These are phyloP conservation scores for Solanum gandarillasii DNA, from an alignment of 257 asterid species.

Conservation along the genomic window DNA sequence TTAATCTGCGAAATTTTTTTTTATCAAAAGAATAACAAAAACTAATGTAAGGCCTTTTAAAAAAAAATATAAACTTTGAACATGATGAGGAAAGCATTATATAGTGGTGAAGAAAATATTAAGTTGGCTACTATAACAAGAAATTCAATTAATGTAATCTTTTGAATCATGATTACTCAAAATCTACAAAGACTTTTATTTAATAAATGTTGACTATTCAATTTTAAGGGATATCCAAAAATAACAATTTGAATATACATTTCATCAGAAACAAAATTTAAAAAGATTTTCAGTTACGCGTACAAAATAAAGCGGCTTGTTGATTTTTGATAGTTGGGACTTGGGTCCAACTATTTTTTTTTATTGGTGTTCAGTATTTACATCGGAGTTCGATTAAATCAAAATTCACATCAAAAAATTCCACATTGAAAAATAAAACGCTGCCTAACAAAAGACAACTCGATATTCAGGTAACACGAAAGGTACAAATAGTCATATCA, in stretches of 20 bases:
- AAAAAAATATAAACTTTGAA: neutral
- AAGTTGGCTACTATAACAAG: neutral
- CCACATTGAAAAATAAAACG: too few species aligned
- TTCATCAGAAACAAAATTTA: too few species aligned
- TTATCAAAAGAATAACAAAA: neutral
- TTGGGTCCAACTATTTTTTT: too few species aligned
- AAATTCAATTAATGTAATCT: neutral
- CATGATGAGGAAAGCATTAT: neutral
- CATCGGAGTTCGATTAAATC: too few species aligned
- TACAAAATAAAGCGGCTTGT: too few species aligned
- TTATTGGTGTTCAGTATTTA: too few species aligned
- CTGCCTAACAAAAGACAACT: too few species aligned
- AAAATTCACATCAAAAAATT: rapidly evolving
- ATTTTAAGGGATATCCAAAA: neutral
- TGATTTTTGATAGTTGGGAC: too few species aligned
- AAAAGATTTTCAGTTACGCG: too few species aligned
- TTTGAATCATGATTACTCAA: neutral
- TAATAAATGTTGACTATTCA: neutral
- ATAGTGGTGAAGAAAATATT: neutral
- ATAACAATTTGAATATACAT: too few species aligned
- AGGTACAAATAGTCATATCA: too few species aligned
- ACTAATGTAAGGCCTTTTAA: neutral
- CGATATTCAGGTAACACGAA: too few species aligned
- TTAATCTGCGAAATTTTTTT: neutral
- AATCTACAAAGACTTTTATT: neutral